Conservation (phyloP, 495 filamentous ascomycete species). For the Staphylotrichum tortipilum region DNA sequence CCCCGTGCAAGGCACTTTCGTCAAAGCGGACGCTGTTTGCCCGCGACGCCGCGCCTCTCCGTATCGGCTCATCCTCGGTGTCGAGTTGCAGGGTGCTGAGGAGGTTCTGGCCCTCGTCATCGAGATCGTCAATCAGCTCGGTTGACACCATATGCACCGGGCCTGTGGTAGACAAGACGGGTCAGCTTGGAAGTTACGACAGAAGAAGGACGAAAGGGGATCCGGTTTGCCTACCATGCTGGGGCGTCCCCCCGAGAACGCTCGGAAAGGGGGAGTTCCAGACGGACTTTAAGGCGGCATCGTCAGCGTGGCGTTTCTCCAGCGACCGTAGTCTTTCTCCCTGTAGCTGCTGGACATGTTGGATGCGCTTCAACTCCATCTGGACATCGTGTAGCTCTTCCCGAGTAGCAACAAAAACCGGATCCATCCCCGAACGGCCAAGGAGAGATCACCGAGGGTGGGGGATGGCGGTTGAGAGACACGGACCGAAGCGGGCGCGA, state of each 20-base stretch:
- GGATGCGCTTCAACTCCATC: slow-evolving; percentile 77
- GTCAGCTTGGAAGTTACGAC: no score
- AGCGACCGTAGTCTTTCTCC: slow-evolving; percentile 69
- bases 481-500: neutral
- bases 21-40: slow-evolving; percentile 99
- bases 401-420: slow-evolving; percentile 41
- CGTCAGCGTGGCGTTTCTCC: slow-evolving; percentile 72
- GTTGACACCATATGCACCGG: slow-evolving; percentile 62
- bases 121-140: slow-evolving; percentile 57
- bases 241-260: slow-evolving; percentile 64
- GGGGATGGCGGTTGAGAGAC: neutral
- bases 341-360: slow-evolving; percentile 69
- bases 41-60: slow-evolving; percentile 75
- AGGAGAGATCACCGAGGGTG: neutral
- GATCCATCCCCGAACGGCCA: slow-evolving; percentile 42
- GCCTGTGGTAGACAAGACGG: slow-evolving; percentile 42
- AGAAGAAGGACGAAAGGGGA: neutral
- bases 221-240: slow-evolving; percentile 58
- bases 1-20: slow-evolving; percentile 86
- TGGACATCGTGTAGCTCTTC: slow-evolving; percentile 83
- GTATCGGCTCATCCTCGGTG: slow-evolving; percentile 74
- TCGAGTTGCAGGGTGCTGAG: slow-evolving; percentile 64
- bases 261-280: slow-evolving; percentile 86
- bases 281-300: slow-evolving; percentile 73
- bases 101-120: slow-evolving; percentile 65